Base-by-base conservation (phyloP, 116 monocot genomes). In the Trichopus zeylanicus region DNA sequence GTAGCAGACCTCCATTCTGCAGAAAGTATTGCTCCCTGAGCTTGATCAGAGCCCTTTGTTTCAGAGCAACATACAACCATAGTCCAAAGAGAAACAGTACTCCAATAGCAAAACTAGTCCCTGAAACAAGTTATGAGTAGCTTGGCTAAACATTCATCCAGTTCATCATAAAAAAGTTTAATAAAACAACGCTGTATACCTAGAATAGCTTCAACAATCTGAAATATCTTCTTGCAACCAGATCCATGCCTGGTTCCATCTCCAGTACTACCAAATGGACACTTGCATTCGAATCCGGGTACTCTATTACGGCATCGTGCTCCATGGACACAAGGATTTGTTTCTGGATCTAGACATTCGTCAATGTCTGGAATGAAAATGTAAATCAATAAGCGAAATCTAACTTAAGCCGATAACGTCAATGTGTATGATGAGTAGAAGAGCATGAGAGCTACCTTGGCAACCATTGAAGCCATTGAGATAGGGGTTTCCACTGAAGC, bases 211-310 rank as follows among this genome's bases (percentile, higher is more conserved):
- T 80, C 70, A 16, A 75, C 19, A 7, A 71, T 64, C 22, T 26
- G 55, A 31, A 66, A 70, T 16, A 75, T 32, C 49, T 68, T 75
- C 37, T 51, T 58, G 47, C 71, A 75, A 16, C 61, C 73, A 23
- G 73, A 73, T 8, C 82, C 70, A 10, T 56, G 32, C 19, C 23
- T 66, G n/a, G 59, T 79, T 46, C 79, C 74, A 66, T 79, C 79
- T 25, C 79, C 73, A 23, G 46, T 46, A 3, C 63, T 65, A 30
- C 73, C 79, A 60, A 79, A 73, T 4, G 78, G 78, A 55, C 78
- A 78, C 48, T 49, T 5, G 22, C 78, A 78, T 61, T 39, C 29
- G 37, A 64, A 73, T 7, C 73, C 73, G 3, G 73, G 73, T 10
- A 55, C 56, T 27, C 24, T 51, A 51, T 73, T 71, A n/a, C 29